Evolutionary conservation across 441 rosid species (phyloP), one percentile per base, ranked within the genome.

Genomic region (Lepidium campestre): DNA sequence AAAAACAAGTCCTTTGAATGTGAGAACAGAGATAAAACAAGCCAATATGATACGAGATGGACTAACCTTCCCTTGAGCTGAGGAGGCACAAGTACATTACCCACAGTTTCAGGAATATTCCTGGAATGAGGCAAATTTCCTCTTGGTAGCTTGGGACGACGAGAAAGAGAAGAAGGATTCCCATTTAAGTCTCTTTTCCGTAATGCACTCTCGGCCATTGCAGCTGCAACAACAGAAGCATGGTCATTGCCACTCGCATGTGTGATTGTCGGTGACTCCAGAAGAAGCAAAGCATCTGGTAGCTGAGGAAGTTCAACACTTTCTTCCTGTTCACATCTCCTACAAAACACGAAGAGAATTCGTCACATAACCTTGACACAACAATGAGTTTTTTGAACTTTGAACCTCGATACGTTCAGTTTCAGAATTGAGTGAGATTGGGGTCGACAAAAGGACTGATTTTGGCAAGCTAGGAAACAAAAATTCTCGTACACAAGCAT

Each of bases 31-130:
- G 46, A 49, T 19, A 40, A 41, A 19, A 25, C 4, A 54, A 11
- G 57, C 11, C 17, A 2, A 39, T 18, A 34, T 18, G 25, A 34
- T 6, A 34, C 3, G 41, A 18, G 10, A 50, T 31, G 3, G 32
- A 56, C 85, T 58, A 36, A 90, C 98, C 96, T 90, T 75, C 98
- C 98, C 23, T 73, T 74, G 47, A 92, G 86, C 88, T 92, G 98
- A 45, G 97, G 98, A 13, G 98, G 98, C 47, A 90, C 79, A 45
- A 92, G 82, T 71, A 77, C 6, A 34, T 86, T 86, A 17, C 87
- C 79, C 7, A 64, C 78, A 19, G 96, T 90, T 9, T 88, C 96
- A 3, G 86, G 88, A 65, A 79, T 61, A 68, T 66, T 80, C 86
- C 75, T 90, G 3, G 82, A 49, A 67, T 78, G 83, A 22, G 76